These are phyloP conservation scores for Gynandropsis gynandra DNA, from an alignment of 345 rosid species.

Conservation along the genomic window DNA sequence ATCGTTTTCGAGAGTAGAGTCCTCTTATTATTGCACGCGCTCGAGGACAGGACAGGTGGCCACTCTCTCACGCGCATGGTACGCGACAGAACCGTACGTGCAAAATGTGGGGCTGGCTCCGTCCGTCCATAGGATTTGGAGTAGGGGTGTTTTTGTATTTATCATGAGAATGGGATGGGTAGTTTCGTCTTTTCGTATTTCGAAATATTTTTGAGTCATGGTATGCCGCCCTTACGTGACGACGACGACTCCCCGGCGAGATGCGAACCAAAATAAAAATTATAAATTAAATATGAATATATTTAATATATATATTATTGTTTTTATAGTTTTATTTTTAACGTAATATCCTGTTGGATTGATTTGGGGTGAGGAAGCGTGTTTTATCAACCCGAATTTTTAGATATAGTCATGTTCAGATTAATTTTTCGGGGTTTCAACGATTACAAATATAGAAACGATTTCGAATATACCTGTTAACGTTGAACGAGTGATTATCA, in stretches of 20 bases:
- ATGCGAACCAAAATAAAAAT: conserved; percentile 13
- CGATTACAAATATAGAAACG: too few relatives aligned
- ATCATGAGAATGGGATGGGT: neutral
- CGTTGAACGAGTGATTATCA: too few relatives aligned
- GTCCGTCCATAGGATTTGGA: neutral
- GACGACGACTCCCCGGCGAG: conserved; percentile 24
- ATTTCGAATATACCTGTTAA: too few relatives aligned
- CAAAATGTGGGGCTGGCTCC: neutral
- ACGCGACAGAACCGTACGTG: conserved; percentile 16
- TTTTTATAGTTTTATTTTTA: too few relatives aligned
- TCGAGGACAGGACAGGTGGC: too few relatives aligned
- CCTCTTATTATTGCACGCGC: too few relatives aligned
- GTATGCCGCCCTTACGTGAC: conserved; percentile 10
- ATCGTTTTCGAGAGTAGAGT: too few relatives aligned
- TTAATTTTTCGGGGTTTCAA: too few relatives aligned
- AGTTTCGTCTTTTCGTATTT: neutral
- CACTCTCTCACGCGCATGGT: neutral
- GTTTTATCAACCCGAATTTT: too few relatives aligned
- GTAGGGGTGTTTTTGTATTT: conserved; percentile 1
- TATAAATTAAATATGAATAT: neutral
- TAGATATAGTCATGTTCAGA: too few relatives aligned
- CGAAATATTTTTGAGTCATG: conserved; percentile 5
- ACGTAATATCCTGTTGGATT: too few relatives aligned
- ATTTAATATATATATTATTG: neutral
- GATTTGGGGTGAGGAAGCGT: too few relatives aligned